phyloP scores from a whole-genome alignment of 768 basidiomycete species.

The Auricularia sp. region DNA sequence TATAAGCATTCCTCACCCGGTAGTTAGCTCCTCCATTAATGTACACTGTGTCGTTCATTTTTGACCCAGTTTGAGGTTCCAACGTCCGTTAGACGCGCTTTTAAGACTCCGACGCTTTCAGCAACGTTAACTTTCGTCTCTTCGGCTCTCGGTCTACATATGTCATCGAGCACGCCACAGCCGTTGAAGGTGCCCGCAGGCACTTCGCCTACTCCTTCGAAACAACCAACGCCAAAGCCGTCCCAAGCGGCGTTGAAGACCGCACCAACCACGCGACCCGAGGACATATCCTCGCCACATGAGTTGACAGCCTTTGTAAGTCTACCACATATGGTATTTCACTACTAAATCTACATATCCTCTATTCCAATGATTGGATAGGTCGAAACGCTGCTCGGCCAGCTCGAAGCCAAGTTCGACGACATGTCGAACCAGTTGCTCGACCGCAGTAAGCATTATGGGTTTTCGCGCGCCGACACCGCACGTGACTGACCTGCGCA shows the following conservation, averaged over 20 bases:
- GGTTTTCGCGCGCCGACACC: not conserved
- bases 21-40: too few relatives aligned
- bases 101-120: too few relatives aligned
- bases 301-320: constrained; percentile 90
- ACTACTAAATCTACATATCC: not conserved
- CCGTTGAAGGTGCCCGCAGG: too few relatives aligned
- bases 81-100: too few relatives aligned
- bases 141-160: too few relatives aligned
- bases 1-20: too few relatives aligned
- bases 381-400: constrained; percentile 83
- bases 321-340: constrained; percentile 10
- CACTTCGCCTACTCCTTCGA: not conserved
- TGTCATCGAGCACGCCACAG: too few relatives aligned
- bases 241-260: constrained; percentile 15
- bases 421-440: constrained; percentile 88
- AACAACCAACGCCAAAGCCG: not conserved
- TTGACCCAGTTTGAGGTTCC: too few relatives aligned
- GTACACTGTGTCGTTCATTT: too few relatives aligned
- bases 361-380: constrained; percentile 19
- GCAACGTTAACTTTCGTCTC: too few relatives aligned
- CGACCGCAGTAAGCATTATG: constrained; percentile 54
- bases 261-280: constrained; percentile 22
- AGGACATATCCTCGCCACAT: constrained; percentile 84
- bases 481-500: constrained; percentile 3
- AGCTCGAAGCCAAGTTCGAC: constrained; percentile 85